phyloP scores from a whole-genome alignment of 1,284 basidiomycete genomes.

The Cryptococcus sp. region DNA sequence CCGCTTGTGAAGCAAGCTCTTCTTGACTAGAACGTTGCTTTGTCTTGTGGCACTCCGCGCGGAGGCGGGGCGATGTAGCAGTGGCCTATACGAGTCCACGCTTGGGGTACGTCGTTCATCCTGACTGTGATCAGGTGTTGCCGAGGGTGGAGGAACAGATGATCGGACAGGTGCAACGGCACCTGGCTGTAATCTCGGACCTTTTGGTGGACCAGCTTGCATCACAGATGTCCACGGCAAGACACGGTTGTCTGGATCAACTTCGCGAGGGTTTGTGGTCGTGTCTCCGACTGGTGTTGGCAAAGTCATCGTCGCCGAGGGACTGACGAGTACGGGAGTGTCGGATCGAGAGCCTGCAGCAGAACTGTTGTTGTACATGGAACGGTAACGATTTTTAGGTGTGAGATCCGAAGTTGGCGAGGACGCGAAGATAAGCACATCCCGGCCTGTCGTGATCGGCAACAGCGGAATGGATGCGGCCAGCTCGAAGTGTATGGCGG shows the following conservation, averaged over 20 bases:
- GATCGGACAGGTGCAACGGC: background rate
- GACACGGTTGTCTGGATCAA: slow-evolving; percentile 6
- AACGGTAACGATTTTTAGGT: slow-evolving; percentile 26
- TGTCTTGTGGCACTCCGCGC: slow-evolving; percentile 15
- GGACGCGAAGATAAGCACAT: slow-evolving; percentile 45
- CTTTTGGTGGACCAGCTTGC: background rate
- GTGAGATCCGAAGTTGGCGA: slow-evolving; percentile 32
- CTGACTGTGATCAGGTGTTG: background rate
- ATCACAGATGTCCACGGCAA: slow-evolving; percentile 20
- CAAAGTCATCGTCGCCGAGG: background rate
- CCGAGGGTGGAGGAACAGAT: background rate
- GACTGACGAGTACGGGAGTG: slow-evolving; percentile 5
- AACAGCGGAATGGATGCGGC: slow-evolving; percentile 38
- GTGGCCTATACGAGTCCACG: slow-evolving; percentile 15
- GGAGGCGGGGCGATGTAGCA: slow-evolving; percentile 5
- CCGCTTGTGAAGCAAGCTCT: slow-evolving; percentile 19
- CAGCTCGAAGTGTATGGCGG: slow-evolving; percentile 32
- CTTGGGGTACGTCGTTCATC: slow-evolving; percentile 4
- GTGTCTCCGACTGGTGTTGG: background rate
- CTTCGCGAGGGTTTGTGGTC: background rate
- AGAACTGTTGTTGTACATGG: background rate
- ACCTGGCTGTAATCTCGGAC: background rate
- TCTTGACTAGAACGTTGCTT: slow-evolving; percentile 32
- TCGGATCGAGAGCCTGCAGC: background rate
- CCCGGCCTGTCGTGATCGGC: slow-evolving; percentile 35